phyloP scores from a whole-genome alignment of 768 basidiomycete species.

The Leccinellum albellum region DNA sequence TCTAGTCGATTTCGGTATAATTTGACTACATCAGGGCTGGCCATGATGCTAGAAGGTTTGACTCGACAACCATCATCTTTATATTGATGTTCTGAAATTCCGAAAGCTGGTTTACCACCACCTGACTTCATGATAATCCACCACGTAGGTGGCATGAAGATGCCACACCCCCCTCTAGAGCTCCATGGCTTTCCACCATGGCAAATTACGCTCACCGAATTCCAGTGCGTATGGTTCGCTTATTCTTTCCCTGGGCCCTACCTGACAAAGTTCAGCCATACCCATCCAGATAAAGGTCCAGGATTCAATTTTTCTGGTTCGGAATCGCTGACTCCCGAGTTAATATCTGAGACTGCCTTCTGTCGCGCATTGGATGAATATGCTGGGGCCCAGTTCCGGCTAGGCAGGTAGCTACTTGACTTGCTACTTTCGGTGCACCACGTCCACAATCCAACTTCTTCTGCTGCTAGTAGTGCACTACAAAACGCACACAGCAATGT shows the following conservation, averaged over 20 bases:
- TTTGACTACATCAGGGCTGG: conserved; percentile 45
- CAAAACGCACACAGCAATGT: neutral
- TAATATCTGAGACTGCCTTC: conserved; percentile 55
- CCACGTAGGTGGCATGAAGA: conserved; percentile 40
- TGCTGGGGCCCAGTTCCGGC: conserved; percentile 69
- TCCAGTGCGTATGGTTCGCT: conserved; percentile 50
- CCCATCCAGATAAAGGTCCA: conserved; percentile 14
- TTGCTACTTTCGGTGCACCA: conserved; percentile 3
- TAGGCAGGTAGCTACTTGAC: conserved; percentile 57
- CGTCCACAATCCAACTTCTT: neutral
- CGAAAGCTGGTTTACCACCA: conserved; percentile 49
- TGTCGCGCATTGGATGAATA: conserved; percentile 72
- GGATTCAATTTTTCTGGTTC: neutral
- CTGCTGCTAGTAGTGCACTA: neutral
- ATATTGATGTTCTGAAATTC: conserved; percentile 32
- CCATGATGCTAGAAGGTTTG: conserved; percentile 58
- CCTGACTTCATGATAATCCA: conserved; percentile 81
- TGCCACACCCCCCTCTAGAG: conserved; percentile 49
- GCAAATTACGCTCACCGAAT: conserved; percentile 80
- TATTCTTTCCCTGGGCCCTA: conserved; percentile 1
- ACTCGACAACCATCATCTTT: neutral
- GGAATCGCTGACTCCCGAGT: conserved; percentile 3
- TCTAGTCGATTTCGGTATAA: conserved; percentile 20
- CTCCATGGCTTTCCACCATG: conserved; percentile 79
- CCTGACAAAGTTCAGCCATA: conserved; percentile 16